Evolutionary conservation across 129 eudicot genomes (phyloP).

Genomic region (Oenanthe sinensis): DNA sequence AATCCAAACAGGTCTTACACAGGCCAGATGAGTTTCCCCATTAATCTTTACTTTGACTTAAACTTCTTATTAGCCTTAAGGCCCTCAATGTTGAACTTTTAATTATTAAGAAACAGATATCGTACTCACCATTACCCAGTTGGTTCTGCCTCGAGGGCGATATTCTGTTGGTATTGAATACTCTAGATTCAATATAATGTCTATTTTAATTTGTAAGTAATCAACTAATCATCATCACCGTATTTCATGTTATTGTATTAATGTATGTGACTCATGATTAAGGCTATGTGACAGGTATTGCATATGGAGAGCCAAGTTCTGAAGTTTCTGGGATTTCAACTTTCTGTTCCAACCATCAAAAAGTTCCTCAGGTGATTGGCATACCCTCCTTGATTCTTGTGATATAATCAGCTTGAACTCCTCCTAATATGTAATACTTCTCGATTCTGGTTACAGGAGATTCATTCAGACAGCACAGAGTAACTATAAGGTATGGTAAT

Average conservation of each 20-base stretch:
- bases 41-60: neutral
- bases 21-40: neutral
- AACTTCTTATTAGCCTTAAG: neutral
- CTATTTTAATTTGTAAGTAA: neutral
- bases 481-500: slow-evolving; percentile 48
- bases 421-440: slow-evolving; percentile 12
- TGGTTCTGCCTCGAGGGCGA: neutral
- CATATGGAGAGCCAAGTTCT: slow-evolving; percentile 71
- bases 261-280: neutral
- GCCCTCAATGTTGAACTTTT: neutral
- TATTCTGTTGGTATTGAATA: neutral
- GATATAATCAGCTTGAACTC: slow-evolving; percentile 8
- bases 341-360: slow-evolving; percentile 70
- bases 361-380: slow-evolving; percentile 64
- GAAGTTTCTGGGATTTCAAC: slow-evolving; percentile 53
- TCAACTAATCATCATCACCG: neutral
- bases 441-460: slow-evolving; percentile 44
- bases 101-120: neutral
- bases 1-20: neutral
- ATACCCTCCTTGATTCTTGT: slow-evolving; percentile 2
- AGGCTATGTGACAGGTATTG: slow-evolving; percentile 52
- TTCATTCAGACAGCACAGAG: slow-evolving; percentile 85
- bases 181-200: neutral
- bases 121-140: neutral
- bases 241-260: neutral